A percentile compares a stretch with the other conserved stretches of the same genome.
phyloP scores from a whole-genome alignment of 352 stramenopile species.

The Pythium myriotylum region DNA sequence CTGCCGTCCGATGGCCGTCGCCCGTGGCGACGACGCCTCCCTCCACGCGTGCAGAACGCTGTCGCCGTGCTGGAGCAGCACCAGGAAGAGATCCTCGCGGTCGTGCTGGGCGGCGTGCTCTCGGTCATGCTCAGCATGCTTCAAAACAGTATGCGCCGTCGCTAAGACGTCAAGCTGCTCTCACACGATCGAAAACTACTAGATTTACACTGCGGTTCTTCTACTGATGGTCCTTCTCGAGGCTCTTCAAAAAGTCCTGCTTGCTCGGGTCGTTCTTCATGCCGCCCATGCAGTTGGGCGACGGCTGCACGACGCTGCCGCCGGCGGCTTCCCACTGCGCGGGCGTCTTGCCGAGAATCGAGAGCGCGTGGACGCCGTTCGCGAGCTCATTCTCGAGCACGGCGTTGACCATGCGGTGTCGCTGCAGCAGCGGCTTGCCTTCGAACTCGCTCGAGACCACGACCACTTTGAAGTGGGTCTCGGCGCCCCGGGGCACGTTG shows the following conservation, averaged over 20 bases:
- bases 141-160: constrained; percentile 56
- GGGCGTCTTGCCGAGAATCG: constrained; percentile 94
- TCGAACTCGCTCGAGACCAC: constrained; percentile 92
- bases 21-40: constrained; percentile 50
- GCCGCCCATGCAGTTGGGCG: constrained; percentile 71
- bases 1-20: constrained; percentile 31
- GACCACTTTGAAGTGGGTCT: constrained; percentile 98
- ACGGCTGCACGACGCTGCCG: constrained; percentile 46
- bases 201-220: neutral
- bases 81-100: constrained; percentile 72
- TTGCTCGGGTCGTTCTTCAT: constrained; percentile 75
- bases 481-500: constrained; percentile 92
- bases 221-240: constrained; percentile 6
- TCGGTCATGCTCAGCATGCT: constrained; percentile 78
- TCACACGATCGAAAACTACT: neutral
- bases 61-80: constrained; percentile 57
- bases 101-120: constrained; percentile 69
- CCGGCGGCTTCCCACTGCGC: constrained; percentile 83
- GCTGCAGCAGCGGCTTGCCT: constrained; percentile 81
- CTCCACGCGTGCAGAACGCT: constrained; percentile 39
- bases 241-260: constrained; percentile 53
- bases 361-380: constrained; percentile 92
- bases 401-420: constrained; percentile 93
- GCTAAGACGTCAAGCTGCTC: constrained; percentile 19
- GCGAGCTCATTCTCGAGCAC: constrained; percentile 87